Evolutionary conservation across 2,329 filamentous ascomycete species (phyloP), one percentile per base, ranked within the genome.

Genomic region (Bertia moriformis): DNA sequence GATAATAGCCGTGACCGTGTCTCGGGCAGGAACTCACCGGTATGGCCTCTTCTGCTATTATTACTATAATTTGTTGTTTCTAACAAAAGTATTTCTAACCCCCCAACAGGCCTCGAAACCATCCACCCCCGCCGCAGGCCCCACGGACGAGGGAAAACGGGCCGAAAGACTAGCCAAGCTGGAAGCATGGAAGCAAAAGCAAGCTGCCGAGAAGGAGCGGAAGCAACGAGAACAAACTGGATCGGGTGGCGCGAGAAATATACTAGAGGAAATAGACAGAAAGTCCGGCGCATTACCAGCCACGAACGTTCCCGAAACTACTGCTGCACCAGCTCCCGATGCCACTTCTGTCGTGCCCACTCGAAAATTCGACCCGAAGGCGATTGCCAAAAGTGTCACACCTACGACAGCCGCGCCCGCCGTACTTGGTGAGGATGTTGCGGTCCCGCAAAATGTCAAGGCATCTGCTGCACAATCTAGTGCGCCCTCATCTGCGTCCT

Each of bases 161-260:
- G 82, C 80, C 38, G 83, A 89, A 56, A 69, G 83, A 45, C 67
- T 87, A 33, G 84, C 84, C 19, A 88, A 85, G 54, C 62, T 93
- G 19, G 84, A 89, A 55, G 83, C 84, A 41, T 94, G 87, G 88
- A 94, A 94, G 61, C 83, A 86, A 59, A 89, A 88, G 60, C 80
- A 86, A 54, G 24, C 24, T 29, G 83, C 85, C 46, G 76, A 78
- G 53, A 79, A 80, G 48, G 79, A 80, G 49, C 72, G 71, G 45
- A 84, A 84, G 54, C 74, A 83, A 53, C 78, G 75, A 50, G 73
- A 82, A 49, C 69, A 78, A 35, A 75, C 74, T 40, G 24, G 10
- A 29, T 66, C 73, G 30, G 73, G 72, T 42, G 77, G 75, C 45
- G 71, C 78, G 29, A 67, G 74, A 48, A 82, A 71, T 49, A 71